Evolutionary conservation across 352 stramenopile species (phyloP), one percentile per base, ranked within the genome.

Genomic region (Phytopythium kandeliae): DNA sequence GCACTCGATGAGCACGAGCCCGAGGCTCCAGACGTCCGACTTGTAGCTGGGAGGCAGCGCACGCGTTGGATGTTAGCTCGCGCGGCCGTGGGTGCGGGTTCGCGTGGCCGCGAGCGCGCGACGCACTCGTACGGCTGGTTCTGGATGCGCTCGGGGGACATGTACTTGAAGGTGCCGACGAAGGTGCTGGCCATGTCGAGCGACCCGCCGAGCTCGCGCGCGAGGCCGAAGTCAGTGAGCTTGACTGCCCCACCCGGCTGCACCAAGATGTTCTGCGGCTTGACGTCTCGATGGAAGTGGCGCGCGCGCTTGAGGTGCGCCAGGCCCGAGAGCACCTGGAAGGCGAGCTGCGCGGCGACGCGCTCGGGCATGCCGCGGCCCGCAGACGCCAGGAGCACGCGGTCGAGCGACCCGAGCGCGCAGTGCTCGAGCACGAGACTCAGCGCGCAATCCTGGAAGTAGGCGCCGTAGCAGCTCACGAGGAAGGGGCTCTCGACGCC

Each of bases 241-340:
- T 97, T 97, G 30, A 95, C 74, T 12, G 55, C 63, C n/a, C 78
- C 86, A 19, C 82, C 51, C 28, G 67, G 46, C 53, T 95, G 89
- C 42, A 97, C 65, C 17, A 98, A 71, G 30, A 98, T 81, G 66
- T 98, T 98, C 35, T 87, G 86, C 16, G 89, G 90, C 54, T 98
- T 98, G 54, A 98, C 81, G 53, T 98, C 92, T 34, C 92, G 85
- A 51, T 98, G 92, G 51, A 98, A 98, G 41, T 90, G 78, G 30
- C 80, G 71, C 28, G 70, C 59, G 1, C 67, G 57, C 57, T 85
- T 81, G 55, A 90, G 72, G 34, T 86, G 69, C 12, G 55, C 55
- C 11, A 90, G 63, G n/a, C 78, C 78, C 10, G 53, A 65, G 26
- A 90, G 60, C 34, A 86, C 69, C 37, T 87, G 76, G 54, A 70